Percentiles rank a stretch among this genome's conserved stretches.
These are phyloP conservation scores for Endocalyx cinctus DNA, from an alignment of 2,329 filamentous ascomycete species.

Conservation along the genomic window DNA sequence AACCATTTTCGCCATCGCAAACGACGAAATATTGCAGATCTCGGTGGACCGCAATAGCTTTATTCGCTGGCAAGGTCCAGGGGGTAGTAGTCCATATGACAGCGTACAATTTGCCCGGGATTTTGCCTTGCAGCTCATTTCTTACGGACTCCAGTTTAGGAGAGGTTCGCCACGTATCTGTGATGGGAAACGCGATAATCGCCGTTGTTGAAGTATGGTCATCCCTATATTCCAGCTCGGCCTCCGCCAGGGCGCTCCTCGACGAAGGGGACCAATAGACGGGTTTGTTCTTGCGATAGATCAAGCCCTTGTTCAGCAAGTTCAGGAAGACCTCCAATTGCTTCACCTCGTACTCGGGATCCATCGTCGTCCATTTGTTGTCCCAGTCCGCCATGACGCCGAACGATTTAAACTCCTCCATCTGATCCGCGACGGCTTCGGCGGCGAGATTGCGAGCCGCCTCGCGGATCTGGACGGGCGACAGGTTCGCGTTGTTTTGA, in stretches of 20 bases:
- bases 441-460: conserved; percentile 62
- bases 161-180: conserved; percentile 34
- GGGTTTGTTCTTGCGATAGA: conserved; percentile 75
- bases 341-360: conserved; percentile 65
- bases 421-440: conserved; percentile 67
- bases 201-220: conserved; percentile 67
- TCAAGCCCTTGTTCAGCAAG: conserved; percentile 68
- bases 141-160: conserved; percentile 33
- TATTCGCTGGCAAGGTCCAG: conserved; percentile 93
- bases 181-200: conserved; percentile 75
- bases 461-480: conserved; percentile 55
- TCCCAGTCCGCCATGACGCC: conserved; percentile 81
- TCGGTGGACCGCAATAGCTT: conserved; percentile 75
- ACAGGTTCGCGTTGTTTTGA: conserved; percentile 35
- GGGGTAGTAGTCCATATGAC: conserved; percentile 98
- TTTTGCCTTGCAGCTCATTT: conserved; percentile 30
- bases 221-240: conserved; percentile 79
- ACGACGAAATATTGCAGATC: conserved; percentile 72
- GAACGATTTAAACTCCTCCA: conserved; percentile 67
- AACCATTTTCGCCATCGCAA: conserved; percentile 48
- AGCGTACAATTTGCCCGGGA: conserved; percentile 58
- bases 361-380: conserved; percentile 73
- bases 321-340: conserved; percentile 72
- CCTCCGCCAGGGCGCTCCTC: conserved; percentile 73
- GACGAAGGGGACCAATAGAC: conserved; percentile 86